phyloP scores from a whole-genome alignment of 371 early-diverging fungal species.

The Mortierella sp. region DNA sequence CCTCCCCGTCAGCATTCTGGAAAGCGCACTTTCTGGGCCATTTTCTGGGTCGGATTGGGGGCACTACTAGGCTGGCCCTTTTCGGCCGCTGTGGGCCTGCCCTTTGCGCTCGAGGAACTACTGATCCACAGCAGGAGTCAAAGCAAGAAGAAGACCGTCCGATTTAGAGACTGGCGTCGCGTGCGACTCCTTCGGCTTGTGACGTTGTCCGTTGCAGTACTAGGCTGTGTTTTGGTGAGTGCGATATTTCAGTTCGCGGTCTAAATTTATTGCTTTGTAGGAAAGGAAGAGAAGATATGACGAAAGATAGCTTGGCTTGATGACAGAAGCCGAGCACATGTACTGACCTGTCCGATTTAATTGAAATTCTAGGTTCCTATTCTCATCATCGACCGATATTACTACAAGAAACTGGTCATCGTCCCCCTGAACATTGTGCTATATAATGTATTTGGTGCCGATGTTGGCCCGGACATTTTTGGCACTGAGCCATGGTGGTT shows the following conservation, averaged over 20 bases:
- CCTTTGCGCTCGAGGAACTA: constrained; percentile 83
- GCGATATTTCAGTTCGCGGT: not conserved
- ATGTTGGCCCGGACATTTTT: constrained; percentile 86
- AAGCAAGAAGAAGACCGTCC: constrained; percentile 60
- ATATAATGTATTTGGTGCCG: constrained; percentile 90
- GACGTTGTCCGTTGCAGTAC: constrained; percentile 20
- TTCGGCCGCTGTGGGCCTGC: constrained; percentile 78
- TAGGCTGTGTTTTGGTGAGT: constrained; percentile 34
- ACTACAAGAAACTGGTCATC: constrained; percentile 76
- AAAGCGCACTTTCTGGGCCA: constrained; percentile 62
- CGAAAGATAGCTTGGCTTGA: too few species aligned
- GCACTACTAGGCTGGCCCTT: constrained; percentile 93
- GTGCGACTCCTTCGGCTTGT: constrained; percentile 36
- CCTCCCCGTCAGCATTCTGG: constrained; percentile 61
- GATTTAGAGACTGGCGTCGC: constrained; percentile 53
- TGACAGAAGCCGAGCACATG: too few species aligned
- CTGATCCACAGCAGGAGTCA: constrained; percentile 61
- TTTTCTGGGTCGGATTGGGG: constrained; percentile 76
- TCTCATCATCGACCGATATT: constrained; percentile 76
- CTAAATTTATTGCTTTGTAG: not conserved
- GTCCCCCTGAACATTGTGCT: constrained; percentile 89
- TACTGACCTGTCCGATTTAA: not conserved
- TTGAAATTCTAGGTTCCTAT: constrained; percentile 61
- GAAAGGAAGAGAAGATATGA: not conserved
- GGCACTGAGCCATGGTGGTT: constrained; percentile 96